Evolutionary conservation across 2,329 filamentous ascomycete genomes (phyloP).

Genomic region (Metarhizium humberi): DNA sequence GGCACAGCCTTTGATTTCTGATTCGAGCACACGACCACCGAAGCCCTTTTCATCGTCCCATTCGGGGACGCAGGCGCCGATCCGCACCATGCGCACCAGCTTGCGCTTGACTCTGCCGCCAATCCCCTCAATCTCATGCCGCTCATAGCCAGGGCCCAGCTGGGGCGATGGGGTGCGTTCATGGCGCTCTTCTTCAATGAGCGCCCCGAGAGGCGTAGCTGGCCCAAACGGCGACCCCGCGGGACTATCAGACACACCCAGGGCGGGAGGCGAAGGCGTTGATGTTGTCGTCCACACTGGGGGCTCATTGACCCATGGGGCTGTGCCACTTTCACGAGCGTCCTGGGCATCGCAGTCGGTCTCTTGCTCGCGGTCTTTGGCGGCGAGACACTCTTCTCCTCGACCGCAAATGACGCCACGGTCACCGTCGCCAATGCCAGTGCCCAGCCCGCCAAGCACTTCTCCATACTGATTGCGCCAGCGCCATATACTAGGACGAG

Average conservation of each 20-base stretch:
- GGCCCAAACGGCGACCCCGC: constrained; percentile 9
- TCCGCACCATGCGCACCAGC: constrained; percentile 68
- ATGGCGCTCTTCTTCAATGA: constrained; percentile 22
- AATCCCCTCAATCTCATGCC: constrained; percentile 86
- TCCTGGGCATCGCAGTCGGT: constrained; percentile 79
- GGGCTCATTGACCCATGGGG: constrained; percentile 11
- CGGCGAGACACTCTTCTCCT: constrained; percentile 66
- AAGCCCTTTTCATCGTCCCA: constrained; percentile 66
- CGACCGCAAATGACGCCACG: constrained; percentile 83
- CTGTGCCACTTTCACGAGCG: constrained; percentile 36
- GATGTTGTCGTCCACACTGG: constrained; percentile 12
- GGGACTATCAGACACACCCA: constrained; percentile 7
- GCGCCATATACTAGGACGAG: constrained; percentile 58
- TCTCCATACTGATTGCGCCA: constrained; percentile 83
- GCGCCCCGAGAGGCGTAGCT: constrained; percentile 13
- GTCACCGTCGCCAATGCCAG: constrained; percentile 79
- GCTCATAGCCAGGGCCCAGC: constrained; percentile 63
- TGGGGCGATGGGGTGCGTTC: constrained; percentile 38
- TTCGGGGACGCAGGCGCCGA: constrained; percentile 79
- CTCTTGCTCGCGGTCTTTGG: constrained; percentile 70
- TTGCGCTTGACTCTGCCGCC: constrained; percentile 84
- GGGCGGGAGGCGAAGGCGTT: constrained; percentile 9
- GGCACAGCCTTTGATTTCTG: constrained; percentile 58
- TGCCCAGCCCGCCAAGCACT: constrained; percentile 70
- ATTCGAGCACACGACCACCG: constrained; percentile 52